Evolutionary conservation across 345 rosid genomes (phyloP), one percentile per base, ranked within the genome.

Genomic region (Populus euphratica): DNA sequence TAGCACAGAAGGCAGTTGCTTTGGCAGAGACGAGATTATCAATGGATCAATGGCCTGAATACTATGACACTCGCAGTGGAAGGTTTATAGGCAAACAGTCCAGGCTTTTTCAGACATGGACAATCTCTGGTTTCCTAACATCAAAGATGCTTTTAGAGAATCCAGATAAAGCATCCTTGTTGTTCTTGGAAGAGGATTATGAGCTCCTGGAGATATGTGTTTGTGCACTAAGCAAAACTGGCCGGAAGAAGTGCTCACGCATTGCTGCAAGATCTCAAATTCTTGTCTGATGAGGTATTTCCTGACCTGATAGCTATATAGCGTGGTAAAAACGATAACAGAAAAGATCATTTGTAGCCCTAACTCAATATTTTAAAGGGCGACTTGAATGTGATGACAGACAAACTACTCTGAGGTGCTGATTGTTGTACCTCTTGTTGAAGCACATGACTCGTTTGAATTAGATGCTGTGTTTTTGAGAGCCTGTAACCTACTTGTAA

Each of bases 161-260:
- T 61, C 98, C 97, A 8, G 90, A 90, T 80, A 93, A 86, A 86
- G 97, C 98, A 3, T 86, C 97, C 18, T 78, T 87, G 79, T 84
- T 93, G 84, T 90, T 84, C 80, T 92, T 98, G 97, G 91, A 90
- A 59, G 99, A 96, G 78, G 98, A 96, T 82, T 93, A 91, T 35
- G 92, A 92, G 83, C 90, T 96, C 56, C 96, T 96, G 12, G 92
- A 91, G 89, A 89, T 79, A 0, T 93, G 99, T 17, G 94, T 93
- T 8, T 96, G 98, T 68, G 89, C 86, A 4, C 89, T 96, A 0
- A 56, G 82, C 76, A 90, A 84, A 84, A 80, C 80, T 8, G 90
- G 89, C 35, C 82, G 87, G 69, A 90, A 75, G 89, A 92, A 91
- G 72, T 96, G 98, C 72, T 86, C 94, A 0, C 94, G 93, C 50